Evolutionary conservation across 169 alveolate species (phyloP), one percentile per base, ranked within the genome.

Genomic region (Ichthyophthirius multifiliis): DNA sequence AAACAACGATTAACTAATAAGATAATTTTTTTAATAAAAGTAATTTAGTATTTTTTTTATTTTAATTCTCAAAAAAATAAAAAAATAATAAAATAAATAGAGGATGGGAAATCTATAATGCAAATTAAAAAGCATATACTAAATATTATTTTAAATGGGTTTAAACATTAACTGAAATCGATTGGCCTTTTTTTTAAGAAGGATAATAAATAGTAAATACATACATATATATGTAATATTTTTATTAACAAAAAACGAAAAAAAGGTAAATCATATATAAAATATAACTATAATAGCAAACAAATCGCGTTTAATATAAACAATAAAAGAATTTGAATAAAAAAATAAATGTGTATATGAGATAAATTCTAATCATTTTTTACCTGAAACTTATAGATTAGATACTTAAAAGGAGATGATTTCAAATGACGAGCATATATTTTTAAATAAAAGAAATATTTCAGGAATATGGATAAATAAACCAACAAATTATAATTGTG

Each of bases 271-370:
- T 65, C 84, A 78, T 23, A 35, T 78, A 23, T 64, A 74, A 31
- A 78, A 78, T 65, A 74, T 63, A 20, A 63, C 73, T 62, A 78
- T 78, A 5, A 41, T 78, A 0, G 73, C 84, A 15, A 63, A 76
- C 3, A 78, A 78, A 64, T 65, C 67, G 3, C 43, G 67, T 5
- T 47, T 78, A 10, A 67, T 78, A 15, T 44, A 78, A 12, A 78
- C 84, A 12, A 78, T 78, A 64, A 78, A 78, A 44, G 84, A 78
- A 31, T 78, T 43, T 32, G n/a, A n/a, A n/a, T n/a, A n/a, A n/a
- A n/a, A n/a, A n/a, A n/a, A n/a, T n/a, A n/a, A n/a, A n/a, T n/a
- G n/a, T n/a, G n/a, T n/a, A 13, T 71, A 37, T 23, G 73, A 78
- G 43, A 43, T 44, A 64, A 15, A 13, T 30, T 78, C 84, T 31